phyloP scores from a whole-genome alignment of 2,329 filamentous ascomycete genomes.

The Phaeophleospora eucalypticola region DNA sequence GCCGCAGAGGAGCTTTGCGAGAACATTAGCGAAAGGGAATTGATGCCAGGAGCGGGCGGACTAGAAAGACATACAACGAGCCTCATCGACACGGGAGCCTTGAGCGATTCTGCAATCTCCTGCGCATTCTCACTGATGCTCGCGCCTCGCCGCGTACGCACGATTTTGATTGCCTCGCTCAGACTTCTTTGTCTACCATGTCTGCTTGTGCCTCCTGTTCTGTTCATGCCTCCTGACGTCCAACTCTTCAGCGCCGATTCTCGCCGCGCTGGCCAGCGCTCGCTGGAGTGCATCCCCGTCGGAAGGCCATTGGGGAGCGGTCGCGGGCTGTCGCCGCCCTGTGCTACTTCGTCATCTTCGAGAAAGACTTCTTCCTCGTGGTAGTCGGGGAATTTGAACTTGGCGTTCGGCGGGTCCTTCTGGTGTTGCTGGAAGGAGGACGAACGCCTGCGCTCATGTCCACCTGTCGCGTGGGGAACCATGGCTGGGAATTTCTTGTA shows the following conservation, averaged over 20 bases:
- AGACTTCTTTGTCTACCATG: constrained; percentile 81
- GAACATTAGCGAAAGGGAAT: constrained; percentile 25
- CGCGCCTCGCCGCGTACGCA: constrained; percentile 62
- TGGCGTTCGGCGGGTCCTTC: constrained; percentile 19
- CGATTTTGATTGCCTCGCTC: constrained; percentile 78
- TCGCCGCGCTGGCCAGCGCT: constrained; percentile 58
- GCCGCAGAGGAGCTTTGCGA: constrained; percentile 69
- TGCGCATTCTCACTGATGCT: constrained; percentile 92
- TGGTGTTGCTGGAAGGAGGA: constrained; percentile 14
- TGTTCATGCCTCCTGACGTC: constrained; percentile 41
- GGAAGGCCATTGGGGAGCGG: constrained; percentile 32
- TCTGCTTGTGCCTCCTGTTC: constrained; percentile 36
- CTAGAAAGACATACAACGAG: constrained; percentile 63
- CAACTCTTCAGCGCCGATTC: constrained; percentile 37
- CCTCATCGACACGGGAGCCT: constrained; percentile 81
- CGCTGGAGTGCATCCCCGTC: constrained; percentile 37
- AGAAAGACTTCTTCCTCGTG: constrained; percentile 32
- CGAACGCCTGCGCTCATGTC: constrained; percentile 26
- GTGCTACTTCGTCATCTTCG: constrained; percentile 21
- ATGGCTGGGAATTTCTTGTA: constrained; percentile 10
- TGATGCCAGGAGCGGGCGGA: background rate
- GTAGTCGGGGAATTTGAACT: constrained; percentile 44
- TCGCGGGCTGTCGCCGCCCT: constrained; percentile 27
- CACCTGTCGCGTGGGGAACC: constrained; percentile 26
- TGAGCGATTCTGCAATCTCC: constrained; percentile 85